Conservation (phyloP, 768 basidiomycete species). For the Lactifluus volemus region DNA sequence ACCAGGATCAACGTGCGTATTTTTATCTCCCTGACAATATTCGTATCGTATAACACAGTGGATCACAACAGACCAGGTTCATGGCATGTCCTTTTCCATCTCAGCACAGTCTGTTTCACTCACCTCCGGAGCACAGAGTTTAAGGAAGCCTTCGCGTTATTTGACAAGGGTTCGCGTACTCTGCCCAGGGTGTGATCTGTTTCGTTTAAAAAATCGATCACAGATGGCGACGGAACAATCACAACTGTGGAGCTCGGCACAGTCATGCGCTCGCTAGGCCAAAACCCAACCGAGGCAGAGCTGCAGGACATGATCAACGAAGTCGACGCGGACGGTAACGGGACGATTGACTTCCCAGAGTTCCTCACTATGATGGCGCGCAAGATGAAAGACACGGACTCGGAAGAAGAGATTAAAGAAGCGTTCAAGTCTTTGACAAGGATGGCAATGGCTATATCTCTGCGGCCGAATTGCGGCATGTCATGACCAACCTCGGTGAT, state of each 20-base stretch:
- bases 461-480: slow-evolving; percentile 76
- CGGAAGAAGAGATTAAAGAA: slow-evolving; percentile 91
- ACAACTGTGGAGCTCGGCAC: slow-evolving; percentile 86
- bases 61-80: slow-evolving; percentile 68
- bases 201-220: neutral
- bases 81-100: slow-evolving; percentile 44
- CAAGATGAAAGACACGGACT: slow-evolving; percentile 87
- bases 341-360: slow-evolving; percentile 75
- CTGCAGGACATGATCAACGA: slow-evolving; percentile 95
- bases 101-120: neutral
- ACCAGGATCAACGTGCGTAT: slow-evolving; percentile 49
- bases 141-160: slow-evolving; percentile 98
- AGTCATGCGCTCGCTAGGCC: slow-evolving; percentile 88
- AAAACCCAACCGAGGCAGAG: slow-evolving; percentile 89
- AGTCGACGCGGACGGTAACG: slow-evolving; percentile 83
- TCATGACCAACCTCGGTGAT: slow-evolving; percentile 86
- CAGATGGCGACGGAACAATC: slow-evolving; percentile 91
- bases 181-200: neutral
- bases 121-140: slow-evolving; percentile 53
- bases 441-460: slow-evolving; percentile 89
- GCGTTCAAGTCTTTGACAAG: slow-evolving; percentile 98
- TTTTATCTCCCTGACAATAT: slow-evolving; percentile 10
- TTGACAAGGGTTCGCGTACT: slow-evolving; percentile 73
- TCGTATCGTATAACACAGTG: neutral
- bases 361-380: slow-evolving; percentile 81